Evolutionary conservation across 2,329 filamentous ascomycete species (phyloP), one percentile per base, ranked within the genome.

Genomic region (Lachnellula hyalina): DNA sequence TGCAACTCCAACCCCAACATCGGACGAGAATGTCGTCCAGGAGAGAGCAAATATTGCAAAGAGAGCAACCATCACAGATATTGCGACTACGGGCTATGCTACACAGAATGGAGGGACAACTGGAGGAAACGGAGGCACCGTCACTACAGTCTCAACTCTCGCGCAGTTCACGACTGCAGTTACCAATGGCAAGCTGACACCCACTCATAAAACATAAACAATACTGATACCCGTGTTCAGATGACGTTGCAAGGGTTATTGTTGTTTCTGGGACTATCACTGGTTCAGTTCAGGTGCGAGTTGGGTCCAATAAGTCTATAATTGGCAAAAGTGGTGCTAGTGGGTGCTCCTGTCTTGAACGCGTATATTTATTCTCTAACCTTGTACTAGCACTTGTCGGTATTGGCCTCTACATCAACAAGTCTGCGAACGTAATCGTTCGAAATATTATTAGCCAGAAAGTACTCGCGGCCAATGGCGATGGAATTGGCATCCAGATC

Each of bases 381-480:
- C 19, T 7, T 12, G n/a, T 11, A 5, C 3, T 32, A 62, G 71
- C 71, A 48, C 69, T 81, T 21, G 69, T 72, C n/a, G 72, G 74
- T 49, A 68, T 76, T 52, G 75, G 75, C 7, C 68, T 82, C 47
- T 74, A 72, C 52, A 69, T 82, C 61, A 76, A 76, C 66, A 65
- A 70, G 38, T 70, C 68, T 17, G 73, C 65, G 54, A 83, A 84
- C 59, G 79, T 83, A 48, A 82, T 84, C 53, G 65, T 84, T 48
- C 77, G 77, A 47, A 83, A 84, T 69, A 65, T 84, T 38, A 77
- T 77, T 59, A 75, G 81, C 57, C 66, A 72, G 57, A 76, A 79
- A 54, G 75, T 81, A 1, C 70, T 73, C 6, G 67, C 71, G 8
- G 69, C 73, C 34, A 60, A 63, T 42, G 77, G 77, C 38, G 81